Conservation (phyloP, 768 basidiomycete genomes). For the Megacollybia marginata region DNA sequence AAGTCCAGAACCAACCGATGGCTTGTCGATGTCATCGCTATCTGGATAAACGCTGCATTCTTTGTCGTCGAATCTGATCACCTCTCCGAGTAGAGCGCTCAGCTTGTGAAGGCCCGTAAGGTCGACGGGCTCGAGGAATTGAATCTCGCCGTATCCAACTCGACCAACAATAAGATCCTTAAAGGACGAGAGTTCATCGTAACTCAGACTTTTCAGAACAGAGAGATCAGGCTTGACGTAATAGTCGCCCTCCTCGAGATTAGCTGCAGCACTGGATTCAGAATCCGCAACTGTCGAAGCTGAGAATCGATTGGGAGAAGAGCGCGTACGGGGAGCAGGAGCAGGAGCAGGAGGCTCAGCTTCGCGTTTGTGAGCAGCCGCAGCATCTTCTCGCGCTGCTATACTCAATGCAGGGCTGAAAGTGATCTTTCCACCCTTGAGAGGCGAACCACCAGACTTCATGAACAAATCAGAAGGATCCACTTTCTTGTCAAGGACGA, state of each 20-base stretch:
- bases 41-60: constrained; percentile 94
- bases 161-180: constrained; percentile 80
- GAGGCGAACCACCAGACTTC: constrained; percentile 38
- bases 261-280: constrained; percentile 18
- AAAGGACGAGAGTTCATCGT: constrained; percentile 68
- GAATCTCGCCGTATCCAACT: constrained; percentile 86
- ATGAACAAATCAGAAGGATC: constrained; percentile 65
- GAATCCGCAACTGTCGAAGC: constrained; percentile 26
- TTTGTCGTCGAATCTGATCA: constrained; percentile 84
- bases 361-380: constrained; percentile 19
- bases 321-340: constrained; percentile 9
- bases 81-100: constrained; percentile 75
- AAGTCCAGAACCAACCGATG: constrained; percentile 74
- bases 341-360: constrained; percentile 20
- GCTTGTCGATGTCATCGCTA: constrained; percentile 78
- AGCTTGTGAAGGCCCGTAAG: constrained; percentile 79
- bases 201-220: constrained; percentile 61
- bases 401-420: constrained; percentile 73
- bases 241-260: constrained; percentile 82
- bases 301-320: constrained; percentile 21
- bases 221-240: constrained; percentile 78
- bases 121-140: constrained; percentile 75
- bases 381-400: constrained; percentile 70
- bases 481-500: constrained; percentile 81
- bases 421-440: constrained; percentile 46